Conservation (phyloP, 768 basidiomycete species). For the Neoboletus subvelutipes region DNA sequence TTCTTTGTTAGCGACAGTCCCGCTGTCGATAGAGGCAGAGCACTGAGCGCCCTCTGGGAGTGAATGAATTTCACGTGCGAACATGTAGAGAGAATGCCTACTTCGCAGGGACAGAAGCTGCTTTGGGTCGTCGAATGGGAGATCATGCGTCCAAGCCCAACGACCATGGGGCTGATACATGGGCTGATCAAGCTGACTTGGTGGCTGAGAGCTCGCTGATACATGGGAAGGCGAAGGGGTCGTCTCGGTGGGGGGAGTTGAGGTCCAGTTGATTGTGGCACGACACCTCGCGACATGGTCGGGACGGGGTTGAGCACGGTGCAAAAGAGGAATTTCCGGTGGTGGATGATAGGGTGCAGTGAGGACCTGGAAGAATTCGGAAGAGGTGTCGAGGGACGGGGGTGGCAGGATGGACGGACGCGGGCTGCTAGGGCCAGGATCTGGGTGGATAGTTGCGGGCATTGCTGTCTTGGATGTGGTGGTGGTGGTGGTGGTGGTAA, state of each 20-base stretch:
- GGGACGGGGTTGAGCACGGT: slow-evolving; percentile 16
- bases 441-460: slow-evolving; percentile 9
- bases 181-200: slow-evolving; percentile 20
- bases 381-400: slow-evolving; percentile 22
- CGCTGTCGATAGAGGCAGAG: slow-evolving; percentile 37
- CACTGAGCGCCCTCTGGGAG: slow-evolving; percentile 37
- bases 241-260: neutral
- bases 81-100: slow-evolving; percentile 9
- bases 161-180: slow-evolving; percentile 34
- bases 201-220: slow-evolving; percentile 1
- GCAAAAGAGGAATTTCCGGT: neutral
- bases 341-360: slow-evolving; percentile 26
- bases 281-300: slow-evolving; percentile 26
- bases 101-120: slow-evolving; percentile 28
- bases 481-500: too few species aligned
- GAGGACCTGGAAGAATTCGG: slow-evolving; percentile 32
- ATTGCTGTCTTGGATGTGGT: slow-evolving; percentile 8
- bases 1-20: slow-evolving; percentile 25
- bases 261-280: slow-evolving; percentile 30
- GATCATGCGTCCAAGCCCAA: slow-evolving; percentile 33
- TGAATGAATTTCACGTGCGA: slow-evolving; percentile 3
- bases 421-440: slow-evolving; percentile 23
- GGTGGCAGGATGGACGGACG: slow-evolving; percentile 16
- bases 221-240: neutral
- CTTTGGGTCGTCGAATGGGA: slow-evolving; percentile 26